phyloP scores from a whole-genome alignment of 2,329 filamentous ascomycete species.

The Botrytis byssoidea region DNA sequence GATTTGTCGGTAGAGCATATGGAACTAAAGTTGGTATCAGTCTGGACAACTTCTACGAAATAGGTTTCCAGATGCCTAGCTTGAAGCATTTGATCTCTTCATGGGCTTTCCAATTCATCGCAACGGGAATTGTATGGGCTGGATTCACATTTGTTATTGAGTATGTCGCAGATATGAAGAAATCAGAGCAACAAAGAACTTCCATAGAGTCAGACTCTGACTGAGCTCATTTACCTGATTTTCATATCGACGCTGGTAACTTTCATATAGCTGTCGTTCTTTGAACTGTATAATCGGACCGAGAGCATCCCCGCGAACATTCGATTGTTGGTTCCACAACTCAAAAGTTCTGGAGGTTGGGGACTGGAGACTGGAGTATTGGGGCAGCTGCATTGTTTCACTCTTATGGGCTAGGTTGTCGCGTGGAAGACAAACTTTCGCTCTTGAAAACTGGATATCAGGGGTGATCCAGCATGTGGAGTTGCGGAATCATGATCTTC shows the following conservation, averaged over 20 bases:
- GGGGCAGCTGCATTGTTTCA: not conserved
- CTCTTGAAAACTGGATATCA: not conserved
- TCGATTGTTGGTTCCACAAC: not conserved
- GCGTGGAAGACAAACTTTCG: not conserved
- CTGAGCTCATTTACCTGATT: not conserved
- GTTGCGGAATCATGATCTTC: not conserved
- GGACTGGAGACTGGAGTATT: conserved; percentile 2
- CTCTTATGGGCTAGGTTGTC: not conserved
- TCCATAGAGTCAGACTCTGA: not conserved
- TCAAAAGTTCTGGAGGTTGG: conserved; percentile 10
- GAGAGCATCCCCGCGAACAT: conserved; percentile 6
- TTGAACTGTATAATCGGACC: conserved; percentile 9
- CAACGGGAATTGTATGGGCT: conserved; percentile 30
- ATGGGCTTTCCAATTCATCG: conserved; percentile 29
- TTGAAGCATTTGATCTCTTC: conserved; percentile 30
- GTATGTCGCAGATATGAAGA: conserved; percentile 20
- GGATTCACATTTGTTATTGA: conserved; percentile 32
- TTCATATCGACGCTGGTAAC: not conserved
- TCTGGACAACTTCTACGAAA: conserved; percentile 28
- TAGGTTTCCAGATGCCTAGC: conserved; percentile 23
- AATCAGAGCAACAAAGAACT: not conserved
- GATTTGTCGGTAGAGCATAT: conserved; percentile 34
- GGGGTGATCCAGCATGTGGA: not conserved
- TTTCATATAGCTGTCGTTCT: not conserved
- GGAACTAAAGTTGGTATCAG: conserved; percentile 27